Evolutionary conservation across 176 grass and related monocot species (phyloP).

Genomic region (Rhipidocladum racemiflorum): DNA sequence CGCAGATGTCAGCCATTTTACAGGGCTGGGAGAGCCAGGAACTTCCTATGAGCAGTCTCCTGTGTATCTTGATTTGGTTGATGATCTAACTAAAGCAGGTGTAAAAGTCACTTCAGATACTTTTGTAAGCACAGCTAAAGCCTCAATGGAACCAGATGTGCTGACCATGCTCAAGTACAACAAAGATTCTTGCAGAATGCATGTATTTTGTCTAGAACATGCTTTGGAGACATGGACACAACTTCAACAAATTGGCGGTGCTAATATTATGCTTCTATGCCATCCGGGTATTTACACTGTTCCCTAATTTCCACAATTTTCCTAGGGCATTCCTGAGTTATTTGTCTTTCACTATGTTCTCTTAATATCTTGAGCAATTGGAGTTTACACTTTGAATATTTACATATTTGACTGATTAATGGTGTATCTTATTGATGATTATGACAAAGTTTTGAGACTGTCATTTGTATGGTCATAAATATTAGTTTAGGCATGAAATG

Average conservation of each 20-base stretch:
- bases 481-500: constrained; percentile 4
- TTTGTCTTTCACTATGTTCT: constrained; percentile 20
- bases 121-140: constrained; percentile 38
- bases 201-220: constrained; percentile 99
- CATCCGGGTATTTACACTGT: constrained; percentile 71
- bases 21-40: constrained; percentile 29
- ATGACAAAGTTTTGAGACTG: not conserved
- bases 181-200: constrained; percentile 88
- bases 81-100: constrained; percentile 31
- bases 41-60: constrained; percentile 24
- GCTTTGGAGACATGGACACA: constrained; percentile 82
- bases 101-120: constrained; percentile 24
- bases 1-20: constrained; percentile 30
- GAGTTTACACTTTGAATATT: not conserved
- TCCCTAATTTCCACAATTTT: constrained; percentile 18
- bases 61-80: constrained; percentile 29
- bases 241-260: constrained; percentile 79
- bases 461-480: constrained; percentile 8
- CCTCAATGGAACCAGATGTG: constrained; percentile 33
- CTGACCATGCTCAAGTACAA: constrained; percentile 55
- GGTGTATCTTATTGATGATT: constrained; percentile 9
- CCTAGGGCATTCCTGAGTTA: not conserved
- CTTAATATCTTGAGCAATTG: not conserved
- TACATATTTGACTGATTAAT: constrained; percentile 1
- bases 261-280: constrained; percentile 87